These are phyloP conservation scores for Colletotrichum filicis DNA, from an alignment of 2,329 filamentous ascomycete genomes.

Conservation along the genomic window DNA sequence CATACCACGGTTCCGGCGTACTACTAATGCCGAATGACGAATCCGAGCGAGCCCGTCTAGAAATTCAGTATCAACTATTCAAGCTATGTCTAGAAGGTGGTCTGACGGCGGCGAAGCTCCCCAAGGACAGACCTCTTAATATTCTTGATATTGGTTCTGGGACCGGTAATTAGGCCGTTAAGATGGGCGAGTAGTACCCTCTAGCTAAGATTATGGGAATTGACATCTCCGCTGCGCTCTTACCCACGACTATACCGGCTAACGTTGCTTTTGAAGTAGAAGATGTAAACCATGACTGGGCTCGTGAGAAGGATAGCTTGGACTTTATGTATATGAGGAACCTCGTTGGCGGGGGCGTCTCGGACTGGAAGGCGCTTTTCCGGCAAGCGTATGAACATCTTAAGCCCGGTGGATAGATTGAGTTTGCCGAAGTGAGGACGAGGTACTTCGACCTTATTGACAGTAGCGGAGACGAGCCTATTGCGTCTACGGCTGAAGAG, in stretches of 20 bases:
- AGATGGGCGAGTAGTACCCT: constrained; percentile 53
- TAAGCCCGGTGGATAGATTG: constrained; percentile 56
- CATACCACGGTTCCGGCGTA: constrained; percentile 49
- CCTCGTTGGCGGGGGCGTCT: constrained; percentile 56
- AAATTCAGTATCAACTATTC: constrained; percentile 48
- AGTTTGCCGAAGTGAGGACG: constrained; percentile 55
- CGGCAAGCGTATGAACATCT: constrained; percentile 51
- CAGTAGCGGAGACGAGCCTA: constrained; percentile 43
- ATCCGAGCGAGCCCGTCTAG: constrained; percentile 45
- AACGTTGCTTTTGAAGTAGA: constrained; percentile 70
- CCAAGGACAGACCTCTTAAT: constrained; percentile 34
- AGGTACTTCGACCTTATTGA: constrained; percentile 52
- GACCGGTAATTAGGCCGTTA: constrained; percentile 55
- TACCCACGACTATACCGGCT: constrained; percentile 59
- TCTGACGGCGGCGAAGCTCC: constrained; percentile 45
- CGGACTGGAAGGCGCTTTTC: constrained; percentile 51
- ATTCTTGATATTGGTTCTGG: constrained; percentile 57
- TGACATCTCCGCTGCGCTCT: constrained; percentile 53
- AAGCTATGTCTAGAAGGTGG: constrained; percentile 46
- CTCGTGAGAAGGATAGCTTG: constrained; percentile 40
- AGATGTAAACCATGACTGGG: constrained; percentile 63
- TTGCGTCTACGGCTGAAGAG: constrained; percentile 31
- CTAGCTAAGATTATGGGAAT: constrained; percentile 52
- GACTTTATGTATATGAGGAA: constrained; percentile 58
- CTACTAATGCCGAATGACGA: constrained; percentile 48